A percentile compares a stretch with the other conserved stretches of the same genome.
Evolutionary conservation across 129 eudicot species (phyloP).

Genomic region (carrot (Daucus carota)): DH1_v3.0 NC_030387.2:2991501-2992000

Average conservation of each 20-base stretch:
- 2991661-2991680: too few relatives aligned
- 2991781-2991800: too few relatives aligned
- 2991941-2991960: background rate
- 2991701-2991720: background rate
- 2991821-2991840: conserved; percentile 33
- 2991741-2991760: too few relatives aligned
- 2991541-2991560: conserved; percentile 20
- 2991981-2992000: background rate
- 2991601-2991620: conserved; percentile 54
- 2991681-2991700: too few relatives aligned
- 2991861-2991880: conserved; percentile 69
- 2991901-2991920: background rate
- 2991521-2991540: conserved; percentile 29
- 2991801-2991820: conserved; percentile 53
- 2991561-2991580: conserved; percentile 49
- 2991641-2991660: conserved; percentile 14
- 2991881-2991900: conserved; percentile 65
- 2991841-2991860: conserved; percentile 54
- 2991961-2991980: too few relatives aligned
- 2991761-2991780: too few relatives aligned
- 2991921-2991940: background rate
- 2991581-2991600: conserved; percentile 44
- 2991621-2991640: conserved; percentile 48
- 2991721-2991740: too few relatives aligned
- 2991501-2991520: conserved; percentile 28